Conservation (phyloP, 1,139 yeast species). For the Hansenula lynferdii region DNA sequence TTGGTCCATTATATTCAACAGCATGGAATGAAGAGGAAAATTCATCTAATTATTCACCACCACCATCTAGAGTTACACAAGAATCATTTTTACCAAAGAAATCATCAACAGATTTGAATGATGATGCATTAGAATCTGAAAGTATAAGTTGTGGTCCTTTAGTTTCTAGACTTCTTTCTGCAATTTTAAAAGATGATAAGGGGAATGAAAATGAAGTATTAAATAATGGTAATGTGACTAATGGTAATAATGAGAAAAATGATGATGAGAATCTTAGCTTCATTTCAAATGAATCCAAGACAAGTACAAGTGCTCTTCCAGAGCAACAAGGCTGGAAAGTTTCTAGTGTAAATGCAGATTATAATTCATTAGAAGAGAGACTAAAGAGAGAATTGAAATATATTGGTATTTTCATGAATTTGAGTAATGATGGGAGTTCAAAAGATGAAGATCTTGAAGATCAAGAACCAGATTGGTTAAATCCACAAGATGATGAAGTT, state of each 20-base stretch:
- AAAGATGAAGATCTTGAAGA: conserved; percentile 16
- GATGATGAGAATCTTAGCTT: conserved; percentile 14
- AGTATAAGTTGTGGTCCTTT: conserved; percentile 89
- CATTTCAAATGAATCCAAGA: conserved; percentile 6
- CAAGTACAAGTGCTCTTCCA: conserved; percentile 33
- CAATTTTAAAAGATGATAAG: conserved; percentile 58
- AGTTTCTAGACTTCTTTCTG: conserved; percentile 79
- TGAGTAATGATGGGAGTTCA: conserved; percentile 22
- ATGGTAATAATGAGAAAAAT: conserved; percentile 6
- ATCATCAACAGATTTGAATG: conserved; percentile 52
- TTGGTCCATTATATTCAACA: conserved; percentile 79
- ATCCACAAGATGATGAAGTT: conserved; percentile 91
- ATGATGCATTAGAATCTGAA: conserved; percentile 64
- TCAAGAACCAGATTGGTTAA: conserved; percentile 55
- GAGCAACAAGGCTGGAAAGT: conserved; percentile 45
- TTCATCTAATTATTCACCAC: conserved; percentile 32
- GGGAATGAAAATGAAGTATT: conserved; percentile 18
- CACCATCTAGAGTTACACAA: conserved; percentile 29
- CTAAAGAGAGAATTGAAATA: conserved; percentile 82
- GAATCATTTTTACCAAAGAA: conserved; percentile 59
- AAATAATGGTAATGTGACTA: conserved; percentile 31
- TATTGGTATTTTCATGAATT: conserved; percentile 84
- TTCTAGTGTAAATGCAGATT: conserved; percentile 52
- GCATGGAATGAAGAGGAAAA: conserved; percentile 85
- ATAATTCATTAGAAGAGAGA: conserved; percentile 79